Conservation (phyloP, 1,139 yeast species). For the Debaryomycetaceae sp. region DNA sequence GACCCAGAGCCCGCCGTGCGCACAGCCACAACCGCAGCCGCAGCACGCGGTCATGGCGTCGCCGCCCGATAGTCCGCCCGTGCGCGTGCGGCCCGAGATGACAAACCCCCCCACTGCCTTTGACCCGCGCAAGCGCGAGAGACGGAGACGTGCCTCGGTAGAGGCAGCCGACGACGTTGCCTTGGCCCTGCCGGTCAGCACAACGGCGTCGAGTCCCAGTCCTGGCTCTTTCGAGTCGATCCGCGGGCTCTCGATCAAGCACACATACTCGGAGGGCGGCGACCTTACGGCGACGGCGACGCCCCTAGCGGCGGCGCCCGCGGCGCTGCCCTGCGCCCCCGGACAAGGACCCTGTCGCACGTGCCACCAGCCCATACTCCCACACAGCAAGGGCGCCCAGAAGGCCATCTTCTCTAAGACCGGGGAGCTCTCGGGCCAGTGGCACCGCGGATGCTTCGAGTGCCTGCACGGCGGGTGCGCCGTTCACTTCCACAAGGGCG, state of each 20-base stretch:
- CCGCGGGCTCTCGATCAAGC: conserved; percentile 4
- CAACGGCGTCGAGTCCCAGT: too few species aligned
- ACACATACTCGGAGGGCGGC: conserved; percentile 2
- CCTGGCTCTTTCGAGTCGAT: conserved; percentile 4
- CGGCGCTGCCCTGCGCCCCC: conserved; percentile 31
- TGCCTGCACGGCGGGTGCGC: conserved; percentile 58
- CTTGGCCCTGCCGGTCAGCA: too few species aligned
- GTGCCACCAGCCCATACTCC: conserved; percentile 46
- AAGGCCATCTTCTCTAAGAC: conserved; percentile 68
- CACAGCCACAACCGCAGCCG: background rate
- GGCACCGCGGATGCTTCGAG: conserved; percentile 85
- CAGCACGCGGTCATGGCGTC: too few species aligned
- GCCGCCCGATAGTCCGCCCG: too few species aligned
- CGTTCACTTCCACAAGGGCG: conserved; percentile 50
- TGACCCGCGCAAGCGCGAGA: conserved; percentile 5
- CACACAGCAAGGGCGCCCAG: conserved; percentile 39
- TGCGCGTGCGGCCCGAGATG: too few species aligned
- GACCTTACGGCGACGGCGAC: conserved; percentile 6
- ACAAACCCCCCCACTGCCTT: conserved; percentile 3
- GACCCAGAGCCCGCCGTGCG: background rate
- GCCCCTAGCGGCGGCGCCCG: conserved; percentile 11
- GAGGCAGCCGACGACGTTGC: too few species aligned
- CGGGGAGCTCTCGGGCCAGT: conserved; percentile 82
- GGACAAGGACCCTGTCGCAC: conserved; percentile 74
- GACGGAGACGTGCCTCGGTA: conserved; percentile 1